Base-by-base conservation (phyloP, 1,284 basidiomycete genomes). In the Rhodotorula sp. region DNA sequence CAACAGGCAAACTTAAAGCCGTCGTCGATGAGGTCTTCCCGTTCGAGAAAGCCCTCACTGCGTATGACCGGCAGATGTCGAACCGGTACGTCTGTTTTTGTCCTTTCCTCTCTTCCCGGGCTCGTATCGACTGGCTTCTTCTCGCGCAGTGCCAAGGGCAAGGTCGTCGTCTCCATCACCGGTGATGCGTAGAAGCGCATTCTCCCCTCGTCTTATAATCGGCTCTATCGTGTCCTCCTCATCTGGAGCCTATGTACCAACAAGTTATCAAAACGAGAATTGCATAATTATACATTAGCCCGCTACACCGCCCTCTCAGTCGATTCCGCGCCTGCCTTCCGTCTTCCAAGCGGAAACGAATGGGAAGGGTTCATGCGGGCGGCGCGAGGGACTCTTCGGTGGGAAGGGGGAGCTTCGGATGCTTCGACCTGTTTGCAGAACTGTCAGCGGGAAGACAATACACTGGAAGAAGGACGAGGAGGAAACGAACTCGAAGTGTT, bases 21-120 rank as follows among this genome's bases (percentile, higher is more conserved):
- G 74, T 84, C 2, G 83, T 90, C 9, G 88, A 90, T 78, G 87
- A 86, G 0, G 83, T 86, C 0, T 84, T 82, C 72, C 76, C 77
- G 4, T 88, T 89, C 65, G 83, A 85, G 26, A 85, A 88, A 30
- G 84, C 80, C 0, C 75, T 84, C 47, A 80, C 84, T 64, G 89
- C 87, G 2, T 90, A 88, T 73, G 85, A 86, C 31, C 81, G 83
- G 57, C 76, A 88, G 22, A 81, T 85, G 82, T 83, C 83, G 6
- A 78, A 80, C 6, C 82, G 85, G 70, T 69, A 31, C 22, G 70
- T n/a, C 28, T 3, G 2, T 9, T 47, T 15, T 18, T 18, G 40
- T 48, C n/a, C n/a, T 9, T 10, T 9, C 26, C 2, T 40, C 22
- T 2, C 10, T 24, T 2, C 0, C 26, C 13, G 1, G 0, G 13